These are phyloP conservation scores for Macrotyloma uniflorum DNA, from an alignment of 306 rosid genomes.

Conservation along the genomic window DNA sequence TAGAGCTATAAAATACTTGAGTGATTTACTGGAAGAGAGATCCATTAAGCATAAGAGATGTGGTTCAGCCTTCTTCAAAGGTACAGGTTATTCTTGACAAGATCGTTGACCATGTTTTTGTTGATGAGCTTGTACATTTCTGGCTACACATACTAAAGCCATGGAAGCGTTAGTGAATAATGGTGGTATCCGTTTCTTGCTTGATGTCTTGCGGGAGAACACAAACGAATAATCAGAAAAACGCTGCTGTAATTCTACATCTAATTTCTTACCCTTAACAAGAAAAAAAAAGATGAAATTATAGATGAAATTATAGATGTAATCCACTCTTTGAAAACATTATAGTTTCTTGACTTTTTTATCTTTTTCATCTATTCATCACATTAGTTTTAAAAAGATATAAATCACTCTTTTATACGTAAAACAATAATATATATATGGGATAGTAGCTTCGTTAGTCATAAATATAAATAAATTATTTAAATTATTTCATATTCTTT, in stretches of 20 bases:
- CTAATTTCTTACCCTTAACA: slow-evolving; percentile 31
- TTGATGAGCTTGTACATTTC: slow-evolving; percentile 54
- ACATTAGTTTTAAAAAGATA: too few relatives aligned
- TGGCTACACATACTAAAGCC: slow-evolving; percentile 47
- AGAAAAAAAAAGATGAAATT: slow-evolving; percentile 44
- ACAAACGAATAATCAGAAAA: slow-evolving; percentile 48
- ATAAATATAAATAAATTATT: too few relatives aligned
- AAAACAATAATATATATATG: too few relatives aligned
- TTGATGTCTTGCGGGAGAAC: slow-evolving; percentile 43
- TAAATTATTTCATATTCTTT: too few relatives aligned
- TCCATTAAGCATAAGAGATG: slow-evolving; percentile 49
- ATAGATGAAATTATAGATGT: too few relatives aligned
- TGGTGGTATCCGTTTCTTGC: slow-evolving; percentile 45
- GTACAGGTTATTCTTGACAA: slow-evolving; percentile 49
- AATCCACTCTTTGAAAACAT: too few relatives aligned
- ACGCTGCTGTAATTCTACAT: slow-evolving; percentile 40
- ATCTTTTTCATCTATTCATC: too few relatives aligned
- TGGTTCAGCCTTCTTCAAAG: slow-evolving; percentile 53
- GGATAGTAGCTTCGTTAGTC: too few relatives aligned
- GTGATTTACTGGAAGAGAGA: slow-evolving; percentile 46
- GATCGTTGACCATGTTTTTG: slow-evolving; percentile 38
- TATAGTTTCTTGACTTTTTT: too few relatives aligned
- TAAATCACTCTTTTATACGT: too few relatives aligned
- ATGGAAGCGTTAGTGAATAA: slow-evolving; percentile 47
- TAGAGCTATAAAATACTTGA: slow-evolving; percentile 51